Base-by-base conservation (phyloP, 2,329 filamentous ascomycete species). In the Juglanconis oblonga region DNA sequence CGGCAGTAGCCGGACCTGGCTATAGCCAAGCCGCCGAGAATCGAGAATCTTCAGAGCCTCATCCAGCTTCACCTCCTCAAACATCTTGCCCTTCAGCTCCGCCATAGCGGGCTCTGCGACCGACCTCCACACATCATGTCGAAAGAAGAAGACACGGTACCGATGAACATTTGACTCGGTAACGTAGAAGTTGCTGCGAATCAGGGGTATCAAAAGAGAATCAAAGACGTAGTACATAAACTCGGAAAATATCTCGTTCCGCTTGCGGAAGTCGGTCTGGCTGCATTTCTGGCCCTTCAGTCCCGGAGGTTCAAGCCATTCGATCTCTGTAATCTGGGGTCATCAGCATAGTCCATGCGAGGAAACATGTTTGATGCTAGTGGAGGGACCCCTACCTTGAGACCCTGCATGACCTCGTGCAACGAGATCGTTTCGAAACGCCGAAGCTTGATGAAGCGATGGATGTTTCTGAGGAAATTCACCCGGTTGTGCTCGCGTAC, bases 161-260 rank as follows among this genome's bases (percentile, higher is more conserved):
- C 89, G 87, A 69, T 97, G 86, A 1, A 81, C 79, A 64, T 86
- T 92, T 0, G 92, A 95, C 72, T 99, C 95, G 0, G 95, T 99
- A 42, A 97, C 90, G 70, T 98, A 94, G 69, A 99, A 99, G 68
- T 95, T 93, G 64, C 85, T 87, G 38, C 91, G 86, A 52, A 98
- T 83, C 7, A 99, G 80, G 9, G 95, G 94, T 67, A 98, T 90
- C 58, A 99, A 71, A 29, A 97, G 80, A 0, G 93, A 97, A 73
- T 99, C 95, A 68, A 99, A 95, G 4, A 96, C 66, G 71, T 93
- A 99, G 75, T 97, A 98, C 6, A 98, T 68, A 60, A 98, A 87
- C 71, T 99, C 95, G 56, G 87, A 76, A 52, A 97, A 84, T 0
- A 98, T 80, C 69, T 97, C 90, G 32, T 77, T 79, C 10, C 93